A percentile compares a stretch with the other conserved stretches of the same genome.
Evolutionary conservation across 352 stramenopile species (phyloP).

Genomic region (Phytopythium sindhum): DNA sequence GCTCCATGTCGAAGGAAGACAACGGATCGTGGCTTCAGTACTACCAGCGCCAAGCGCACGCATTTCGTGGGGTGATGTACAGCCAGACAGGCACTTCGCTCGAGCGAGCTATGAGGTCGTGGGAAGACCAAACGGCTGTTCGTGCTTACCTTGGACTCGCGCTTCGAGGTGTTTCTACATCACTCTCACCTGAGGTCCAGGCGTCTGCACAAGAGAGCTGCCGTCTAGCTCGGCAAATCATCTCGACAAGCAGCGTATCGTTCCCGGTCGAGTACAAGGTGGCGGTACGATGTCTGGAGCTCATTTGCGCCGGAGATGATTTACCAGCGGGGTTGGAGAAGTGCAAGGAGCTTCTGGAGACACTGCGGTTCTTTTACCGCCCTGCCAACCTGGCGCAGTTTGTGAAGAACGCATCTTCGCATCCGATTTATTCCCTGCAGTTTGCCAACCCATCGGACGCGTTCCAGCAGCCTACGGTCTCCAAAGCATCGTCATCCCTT

Average conservation of each 20-base stretch:
- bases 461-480: background rate
- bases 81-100: slow-evolving; percentile 19
- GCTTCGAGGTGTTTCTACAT: slow-evolving; percentile 28
- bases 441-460: slow-evolving; percentile 19
- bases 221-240: slow-evolving; percentile 23
- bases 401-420: slow-evolving; percentile 39
- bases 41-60: slow-evolving; percentile 20
- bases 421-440: slow-evolving; percentile 55
- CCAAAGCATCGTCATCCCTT: slow-evolving; percentile 14
- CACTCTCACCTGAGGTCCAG: slow-evolving; percentile 14
- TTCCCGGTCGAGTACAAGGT: slow-evolving; percentile 73
- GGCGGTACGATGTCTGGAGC: slow-evolving; percentile 35
- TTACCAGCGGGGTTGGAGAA: slow-evolving; percentile 23
- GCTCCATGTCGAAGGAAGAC: slow-evolving; percentile 9
- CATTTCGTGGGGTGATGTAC: slow-evolving; percentile 24
- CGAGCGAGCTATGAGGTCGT: slow-evolving; percentile 31
- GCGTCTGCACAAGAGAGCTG: slow-evolving; percentile 25
- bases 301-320: slow-evolving; percentile 29
- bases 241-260: slow-evolving; percentile 35
- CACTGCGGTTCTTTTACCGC: slow-evolving; percentile 70
- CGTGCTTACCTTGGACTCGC: slow-evolving; percentile 35
- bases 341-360: slow-evolving; percentile 33
- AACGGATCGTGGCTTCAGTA: slow-evolving; percentile 17
- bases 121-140: slow-evolving; percentile 40
- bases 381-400: slow-evolving; percentile 56